These are phyloP conservation scores for Fusarium sp. DNA, from an alignment of 2,329 filamentous ascomycete species.

Conservation along the genomic window DNA sequence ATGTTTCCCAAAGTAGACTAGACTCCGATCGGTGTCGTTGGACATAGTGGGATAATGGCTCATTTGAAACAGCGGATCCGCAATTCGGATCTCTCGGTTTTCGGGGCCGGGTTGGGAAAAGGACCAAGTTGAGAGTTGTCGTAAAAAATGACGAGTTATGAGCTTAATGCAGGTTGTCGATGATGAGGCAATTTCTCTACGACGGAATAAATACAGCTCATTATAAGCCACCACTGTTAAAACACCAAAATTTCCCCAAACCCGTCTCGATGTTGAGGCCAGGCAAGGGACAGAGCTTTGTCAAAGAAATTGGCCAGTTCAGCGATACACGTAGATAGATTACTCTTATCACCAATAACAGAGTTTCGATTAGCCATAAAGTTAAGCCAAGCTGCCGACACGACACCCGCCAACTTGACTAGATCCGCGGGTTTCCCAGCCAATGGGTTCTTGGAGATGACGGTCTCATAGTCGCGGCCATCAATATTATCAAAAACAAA, in stretches of 20 bases:
- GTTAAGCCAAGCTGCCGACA: conserved; percentile 12
- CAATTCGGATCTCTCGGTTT: too few relatives aligned
- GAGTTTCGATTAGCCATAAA: conserved; percentile 9
- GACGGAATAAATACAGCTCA: not conserved
- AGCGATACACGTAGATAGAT: not conserved
- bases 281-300: not conserved
- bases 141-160: not conserved
- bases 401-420: conserved; percentile 1
- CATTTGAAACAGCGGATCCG: too few relatives aligned
- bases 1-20: too few relatives aligned
- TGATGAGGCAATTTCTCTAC: not conserved
- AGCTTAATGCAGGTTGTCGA: not conserved
- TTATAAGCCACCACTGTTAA: not conserved
- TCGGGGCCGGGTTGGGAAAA: not conserved
- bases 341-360: not conserved
- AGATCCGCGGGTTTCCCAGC: conserved; percentile 12
- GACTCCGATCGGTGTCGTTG: too few relatives aligned
- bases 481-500: conserved; percentile 16
- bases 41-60: too few relatives aligned
- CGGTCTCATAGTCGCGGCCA: not conserved
- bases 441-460: conserved; percentile 1
- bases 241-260: not conserved
- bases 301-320: not conserved
- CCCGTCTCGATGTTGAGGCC: not conserved
- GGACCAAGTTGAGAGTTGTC: not conserved